These are phyloP conservation scores for Coemansia sp. DNA, from an alignment of 192 early-diverging fungal species.

Conservation along the genomic window DNA sequence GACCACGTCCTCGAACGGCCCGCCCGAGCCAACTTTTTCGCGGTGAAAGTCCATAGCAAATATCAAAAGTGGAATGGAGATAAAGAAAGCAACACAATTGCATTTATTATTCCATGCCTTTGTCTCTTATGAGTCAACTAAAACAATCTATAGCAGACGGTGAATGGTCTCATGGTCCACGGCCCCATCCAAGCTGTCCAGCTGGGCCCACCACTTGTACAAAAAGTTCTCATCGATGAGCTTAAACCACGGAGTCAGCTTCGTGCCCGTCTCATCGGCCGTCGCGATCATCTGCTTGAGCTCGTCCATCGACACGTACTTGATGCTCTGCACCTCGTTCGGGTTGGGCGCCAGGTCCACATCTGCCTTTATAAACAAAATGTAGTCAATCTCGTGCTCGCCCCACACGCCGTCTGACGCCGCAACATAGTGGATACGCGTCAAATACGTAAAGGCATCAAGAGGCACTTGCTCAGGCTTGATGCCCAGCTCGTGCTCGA, in stretches of 20 bases:
- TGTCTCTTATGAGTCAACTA: background rate
- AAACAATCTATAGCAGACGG: conserved; percentile 46
- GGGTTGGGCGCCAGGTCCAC: conserved; percentile 75
- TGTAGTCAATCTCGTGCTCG: conserved; percentile 99
- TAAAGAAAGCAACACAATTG: background rate
- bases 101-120: background rate
- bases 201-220: conserved; percentile 94
- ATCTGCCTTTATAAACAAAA: conserved; percentile 81
- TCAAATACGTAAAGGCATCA: conserved; percentile 85
- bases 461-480: conserved; percentile 71
- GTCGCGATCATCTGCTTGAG: conserved; percentile 69
- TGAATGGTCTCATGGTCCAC: conserved; percentile 72
- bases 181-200: conserved; percentile 66
- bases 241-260: conserved; percentile 95
- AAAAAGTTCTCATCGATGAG: conserved; percentile 90
- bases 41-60: conserved; percentile 4
- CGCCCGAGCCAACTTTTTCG: conserved; percentile 18
- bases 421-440: conserved; percentile 93
- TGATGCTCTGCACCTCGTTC: conserved; percentile 85
- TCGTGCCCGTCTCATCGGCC: conserved; percentile 57
- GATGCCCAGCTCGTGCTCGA: conserved; percentile 96
- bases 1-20: conserved; percentile 29
- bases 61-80: background rate
- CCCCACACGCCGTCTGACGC: conserved; percentile 96
- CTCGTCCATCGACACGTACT: conserved; percentile 83